Evolutionary conservation across 1,139 yeast species (phyloP), one percentile per base, ranked within the genome.

Genomic region (Zhuliangozyma parablackwelliae): DNA sequence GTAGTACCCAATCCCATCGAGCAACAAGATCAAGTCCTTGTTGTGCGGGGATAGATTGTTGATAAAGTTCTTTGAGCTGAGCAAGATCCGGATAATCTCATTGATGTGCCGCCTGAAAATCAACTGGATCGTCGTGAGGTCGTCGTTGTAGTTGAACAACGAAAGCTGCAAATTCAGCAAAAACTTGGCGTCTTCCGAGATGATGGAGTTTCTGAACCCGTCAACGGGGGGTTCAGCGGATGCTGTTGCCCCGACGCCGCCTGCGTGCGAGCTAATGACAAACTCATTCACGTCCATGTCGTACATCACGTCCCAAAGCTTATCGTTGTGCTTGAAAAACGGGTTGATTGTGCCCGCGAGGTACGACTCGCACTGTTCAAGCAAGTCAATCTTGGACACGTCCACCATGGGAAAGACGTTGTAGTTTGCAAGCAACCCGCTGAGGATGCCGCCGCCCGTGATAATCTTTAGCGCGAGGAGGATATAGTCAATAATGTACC

Each of bases 311-410:
- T 80, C 86, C 82, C 83, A 80, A 31, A 69, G 49, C 39, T 63
- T 65, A 30, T 79, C 78, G 48, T 78, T 80, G 35, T 65, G 59
- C 44, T 76, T 78, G 60, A 80, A 80, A 38, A 82, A 78, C 10
- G 84, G 83, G 54, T 80, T 80, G 45, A 80, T 78, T 34, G 82
- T 81, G 9, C 86, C 86, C 5, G 85, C 86, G 49, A 80, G 63
- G 53, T 61, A 80, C 21, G 80, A 77, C 13, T 68, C 72, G 42
- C 80, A 73, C 41, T 65, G 61, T 42, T 74, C 69, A 45, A 80
- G 57, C 16, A 76, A 65, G 43, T 78, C 83, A 21, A 77, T 75
- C 46, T 79, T 78, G 27, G 81, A 74, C 21, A 80, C 73, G 48
- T 80, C 85, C 2, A 80, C 68, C 41, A 79, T 76, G 2, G 86